Evolutionary conservation across 2,329 filamentous ascomycete species (phyloP), one percentile per base, ranked within the genome.

Genomic region (Akanthomyces uredinophilus): DNA sequence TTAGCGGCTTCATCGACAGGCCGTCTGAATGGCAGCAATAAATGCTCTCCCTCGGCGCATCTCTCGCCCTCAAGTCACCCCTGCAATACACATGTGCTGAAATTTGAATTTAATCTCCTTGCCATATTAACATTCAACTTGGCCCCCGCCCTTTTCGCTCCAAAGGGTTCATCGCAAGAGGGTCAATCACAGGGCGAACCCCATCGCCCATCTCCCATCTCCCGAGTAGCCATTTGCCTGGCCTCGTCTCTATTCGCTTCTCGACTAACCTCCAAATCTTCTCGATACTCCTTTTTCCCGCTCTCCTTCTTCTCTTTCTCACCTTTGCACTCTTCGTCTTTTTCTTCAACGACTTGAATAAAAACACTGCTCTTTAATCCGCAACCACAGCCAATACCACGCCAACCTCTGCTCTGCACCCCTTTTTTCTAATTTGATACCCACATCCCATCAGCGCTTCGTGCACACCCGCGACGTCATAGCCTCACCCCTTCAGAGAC

Each of bases 71-170:
- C 37, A 39, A 14, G 37, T 39, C 11, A 20, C 44, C n/a, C n/a
- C 44, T 22, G n/a, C 20, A 46, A 14, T 8, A 11, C 22, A 24
- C 49, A 5, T 35, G 8, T 18, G 16, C 44, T 20, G 58, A 61
- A 61, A 61, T 61, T 60, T 53, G 50, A 29, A 37, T 39, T 24
- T 47, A 60, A 61, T 61, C 58, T 61, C 57, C 57, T 41, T 37
- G 32, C 47, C 37, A 41, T 54, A 60, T 53, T 60, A 61, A 61
- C 50, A 61, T 54, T 61, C 50, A 61, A 22, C 22, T 3, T 29
- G 10, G 22, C 56, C 44, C 44, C 27, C 41, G 37, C 27, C 47
- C 41, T 29, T 60, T 52, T 43, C 32, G 32, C 32, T 35, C 32
- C 7, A 16, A 10, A n/a, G 41, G 37, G 24, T 54, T 43, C 22